Evolutionary conservation across 768 basidiomycete genomes (phyloP), one percentile per base, ranked within the genome.

Genomic region (Hericium erinaceus): DNA sequence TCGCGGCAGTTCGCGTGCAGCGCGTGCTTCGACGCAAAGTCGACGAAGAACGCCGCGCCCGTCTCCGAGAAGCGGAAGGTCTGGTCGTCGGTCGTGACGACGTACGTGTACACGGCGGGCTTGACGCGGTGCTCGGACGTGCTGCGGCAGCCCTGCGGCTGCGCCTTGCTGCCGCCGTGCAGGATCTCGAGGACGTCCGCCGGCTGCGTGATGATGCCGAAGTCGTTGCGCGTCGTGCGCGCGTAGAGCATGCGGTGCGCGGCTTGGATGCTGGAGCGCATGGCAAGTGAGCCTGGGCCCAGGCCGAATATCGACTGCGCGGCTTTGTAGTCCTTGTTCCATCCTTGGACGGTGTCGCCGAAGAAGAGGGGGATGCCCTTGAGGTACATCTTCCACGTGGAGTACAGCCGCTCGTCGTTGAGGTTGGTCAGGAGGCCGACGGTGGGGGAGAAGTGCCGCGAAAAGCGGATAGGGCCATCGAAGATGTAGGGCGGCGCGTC

Each of bases 11-110:
- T 87, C 44, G 83, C 76, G 71, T 92, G 90, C 66, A 93, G 75
- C 4, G 89, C 91, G 66, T 93, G 92, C 70, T 94, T 93, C 26
- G 85, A 87, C 46, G 84, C 86, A 66, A 92, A 86, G 70, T 92
- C 87, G 60, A 91, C 87, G 64, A 90, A 89, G 72, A 92, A 92
- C 38, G 87, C 84, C 11, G 89, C 88, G 15, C 89, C 89, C 3
- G 90, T 93, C 69, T 92, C 90, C 26, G 88, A 90, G 71, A 92
- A 92, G 20, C 90, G 80, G 61, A 91, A 77, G 9, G 87, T 79
- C 60, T 89, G 81, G 70, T 89, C 89, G 55, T 85, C 83, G 5
- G 80, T 73, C 3, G 85, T 80, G 66, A 94, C 84, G 68, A 92
- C 78, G 72, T 92, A 94, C 40, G 92, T 92, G 72, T 92, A 93